Evolutionary conservation across 2,329 filamentous ascomycete species (phyloP).

Genomic region (Didymella sp.): DNA sequence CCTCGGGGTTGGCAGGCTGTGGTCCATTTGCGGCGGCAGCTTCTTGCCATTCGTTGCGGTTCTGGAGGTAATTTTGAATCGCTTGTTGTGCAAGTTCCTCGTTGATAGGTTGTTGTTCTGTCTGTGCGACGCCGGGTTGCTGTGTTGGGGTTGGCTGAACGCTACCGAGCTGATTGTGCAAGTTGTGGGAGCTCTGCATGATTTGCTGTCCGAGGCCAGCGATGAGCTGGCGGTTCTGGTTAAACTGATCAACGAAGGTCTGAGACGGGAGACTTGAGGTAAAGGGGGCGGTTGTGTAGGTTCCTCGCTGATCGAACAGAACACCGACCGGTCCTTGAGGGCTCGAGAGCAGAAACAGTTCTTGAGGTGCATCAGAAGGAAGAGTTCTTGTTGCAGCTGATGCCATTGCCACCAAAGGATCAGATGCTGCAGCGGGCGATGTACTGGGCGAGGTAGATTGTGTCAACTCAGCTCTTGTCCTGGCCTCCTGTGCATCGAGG

Average conservation of each 20-base stretch:
- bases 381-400: slow-evolving; percentile 17
- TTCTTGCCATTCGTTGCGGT: slow-evolving; percentile 19
- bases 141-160: slow-evolving; percentile 30
- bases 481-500: slow-evolving; percentile 28
- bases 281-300: slow-evolving; percentile 45
- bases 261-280: slow-evolving; percentile 38
- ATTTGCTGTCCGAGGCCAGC: slow-evolving; percentile 42
- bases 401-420: slow-evolving; percentile 13
- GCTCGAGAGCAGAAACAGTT: slow-evolving; percentile 48
- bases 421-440: slow-evolving; percentile 7
- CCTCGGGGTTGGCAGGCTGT: slow-evolving; percentile 14
- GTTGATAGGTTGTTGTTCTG: slow-evolving; percentile 13
- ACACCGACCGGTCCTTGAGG: slow-evolving; percentile 48
- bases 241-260: slow-evolving; percentile 44
- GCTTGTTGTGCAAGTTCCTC: slow-evolving; percentile 19
- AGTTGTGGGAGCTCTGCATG: slow-evolving; percentile 24
- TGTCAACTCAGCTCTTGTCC: neutral
- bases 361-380: slow-evolving; percentile 29
- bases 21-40: slow-evolving; percentile 23
- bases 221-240: slow-evolving; percentile 43
- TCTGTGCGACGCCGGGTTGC: slow-evolving; percentile 22
- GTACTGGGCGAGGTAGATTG: slow-evolving; percentile 5
- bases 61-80: slow-evolving; percentile 24
- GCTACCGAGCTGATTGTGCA: slow-evolving; percentile 29
- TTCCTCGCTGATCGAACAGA: slow-evolving; percentile 46